Percentiles rank a stretch among this genome's conserved stretches.
These are phyloP conservation scores for Saturnispora sekii DNA, from an alignment of 805 yeast species.

Conservation along the genomic window DNA sequence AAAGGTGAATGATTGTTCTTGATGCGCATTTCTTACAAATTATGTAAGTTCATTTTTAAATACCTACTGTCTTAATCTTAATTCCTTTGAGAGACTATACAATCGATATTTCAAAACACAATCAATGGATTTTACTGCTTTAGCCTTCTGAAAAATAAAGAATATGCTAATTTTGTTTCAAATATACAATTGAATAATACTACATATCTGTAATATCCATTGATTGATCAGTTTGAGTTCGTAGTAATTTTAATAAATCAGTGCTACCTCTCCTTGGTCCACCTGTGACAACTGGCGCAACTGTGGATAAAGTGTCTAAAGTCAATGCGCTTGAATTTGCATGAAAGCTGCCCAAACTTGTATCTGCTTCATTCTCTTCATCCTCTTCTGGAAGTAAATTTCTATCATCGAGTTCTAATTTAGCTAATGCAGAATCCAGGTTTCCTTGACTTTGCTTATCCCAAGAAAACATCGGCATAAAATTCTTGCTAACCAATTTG, in stretches of 20 bases:
- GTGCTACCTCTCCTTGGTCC: background rate
- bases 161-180: too few relatives aligned
- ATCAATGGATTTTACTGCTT: too few relatives aligned
- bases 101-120: too few relatives aligned
- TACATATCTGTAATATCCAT: slow-evolving; percentile 7
- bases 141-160: too few relatives aligned
- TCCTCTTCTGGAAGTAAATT: background rate
- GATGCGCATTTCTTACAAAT: too few relatives aligned
- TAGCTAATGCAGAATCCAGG: background rate
- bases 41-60: too few relatives aligned
- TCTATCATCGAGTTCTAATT: background rate
- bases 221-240: background rate
- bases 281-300: background rate
- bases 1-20: background rate
- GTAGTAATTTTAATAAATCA: slow-evolving; percentile 5
- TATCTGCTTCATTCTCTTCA: background rate
- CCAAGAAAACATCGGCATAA: slow-evolving; percentile 17
- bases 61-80: too few relatives aligned
- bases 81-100: too few relatives aligned
- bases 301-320: slow-evolving; percentile 6
- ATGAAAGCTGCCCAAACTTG: background rate
- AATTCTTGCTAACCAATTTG: slow-evolving; percentile 15
- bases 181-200: background rate
- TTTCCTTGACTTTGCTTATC: slow-evolving; percentile 1
- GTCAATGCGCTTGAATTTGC: slow-evolving; percentile 2